These are phyloP conservation scores for Furcasterigmium furcatum DNA, from an alignment of 2,329 filamentous ascomycete genomes.

Conservation along the genomic window DNA sequence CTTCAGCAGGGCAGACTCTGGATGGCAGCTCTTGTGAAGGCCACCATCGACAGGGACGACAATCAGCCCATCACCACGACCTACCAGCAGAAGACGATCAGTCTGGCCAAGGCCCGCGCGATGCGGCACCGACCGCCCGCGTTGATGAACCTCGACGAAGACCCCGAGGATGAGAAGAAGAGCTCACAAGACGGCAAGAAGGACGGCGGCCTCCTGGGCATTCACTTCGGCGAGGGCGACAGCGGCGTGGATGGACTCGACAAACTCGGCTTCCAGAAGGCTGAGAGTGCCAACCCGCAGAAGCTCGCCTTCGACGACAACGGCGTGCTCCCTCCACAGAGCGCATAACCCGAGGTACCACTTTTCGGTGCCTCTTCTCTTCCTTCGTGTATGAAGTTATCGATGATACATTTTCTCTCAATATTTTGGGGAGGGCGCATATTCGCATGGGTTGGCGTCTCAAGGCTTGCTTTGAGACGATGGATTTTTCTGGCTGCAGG, in stretches of 20 bases:
- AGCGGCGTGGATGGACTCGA: constrained; percentile 40
- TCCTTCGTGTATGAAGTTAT: background rate
- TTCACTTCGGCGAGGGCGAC: constrained; percentile 37
- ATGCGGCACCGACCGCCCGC: constrained; percentile 90
- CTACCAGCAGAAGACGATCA: constrained; percentile 97
- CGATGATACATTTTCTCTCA: background rate
- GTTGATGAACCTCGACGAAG: constrained; percentile 67
- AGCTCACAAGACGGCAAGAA: constrained; percentile 19
- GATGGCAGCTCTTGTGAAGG: constrained; percentile 99
- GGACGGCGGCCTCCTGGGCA: constrained; percentile 35
- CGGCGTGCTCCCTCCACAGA: constrained; percentile 21
- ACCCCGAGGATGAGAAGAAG: constrained; percentile 18
- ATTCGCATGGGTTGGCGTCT: background rate
- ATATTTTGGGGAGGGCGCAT: background rate
- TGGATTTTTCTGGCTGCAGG: background rate
- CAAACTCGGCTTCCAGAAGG: constrained; percentile 26
- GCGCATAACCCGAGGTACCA: constrained; percentile 17
- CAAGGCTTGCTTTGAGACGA: background rate
- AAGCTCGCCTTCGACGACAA: constrained; percentile 22
- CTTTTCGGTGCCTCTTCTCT: background rate
- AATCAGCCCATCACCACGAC: constrained; percentile 78
- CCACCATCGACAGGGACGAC: constrained; percentile 92
- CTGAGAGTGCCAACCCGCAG: constrained; percentile 22
- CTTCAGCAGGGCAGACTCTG: constrained; percentile 84
- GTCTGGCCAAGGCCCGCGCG: constrained; percentile 78